A percentile compares a stretch with the other conserved stretches of the same genome.
phyloP scores from a whole-genome alignment of 441 rosid genomes.

The Adansonia grandidieri region DNA sequence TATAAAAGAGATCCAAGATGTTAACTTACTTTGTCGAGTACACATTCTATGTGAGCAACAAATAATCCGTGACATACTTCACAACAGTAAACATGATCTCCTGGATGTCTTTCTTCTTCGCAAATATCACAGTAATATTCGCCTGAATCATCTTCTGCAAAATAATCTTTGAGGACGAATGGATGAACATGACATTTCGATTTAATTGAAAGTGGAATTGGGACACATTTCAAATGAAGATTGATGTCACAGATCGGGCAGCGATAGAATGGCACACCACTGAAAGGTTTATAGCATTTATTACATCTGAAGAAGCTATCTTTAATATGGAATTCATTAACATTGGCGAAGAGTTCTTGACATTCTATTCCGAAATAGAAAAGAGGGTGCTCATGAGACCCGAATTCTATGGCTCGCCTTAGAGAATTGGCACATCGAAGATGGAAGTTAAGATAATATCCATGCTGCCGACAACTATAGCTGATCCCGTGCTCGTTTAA shows the following conservation, averaged over 20 bases:
- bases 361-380: conserved; percentile 1
- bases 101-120: not conserved
- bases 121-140: not conserved
- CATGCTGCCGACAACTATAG: not conserved
- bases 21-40: not conserved
- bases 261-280: not conserved
- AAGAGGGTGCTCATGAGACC: not conserved
- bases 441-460: not conserved
- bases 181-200: not conserved
- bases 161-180: not conserved
- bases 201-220: not conserved
- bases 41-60: conserved; percentile 23
- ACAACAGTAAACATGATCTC: conserved; percentile 2
- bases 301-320: not conserved
- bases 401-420: not conserved
- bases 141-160: not conserved
- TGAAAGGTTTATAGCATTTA: not conserved
- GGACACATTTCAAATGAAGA: conserved; percentile 1
- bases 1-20: no score
- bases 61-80: not conserved
- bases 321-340: not conserved
- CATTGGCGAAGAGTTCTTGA: no score
- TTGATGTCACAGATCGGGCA: not conserved
- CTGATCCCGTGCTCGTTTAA: no score
- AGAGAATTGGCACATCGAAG: not conserved